These are phyloP conservation scores for Excoecaria agallocha DNA, from an alignment of 345 rosid species.

Conservation along the genomic window DNA sequence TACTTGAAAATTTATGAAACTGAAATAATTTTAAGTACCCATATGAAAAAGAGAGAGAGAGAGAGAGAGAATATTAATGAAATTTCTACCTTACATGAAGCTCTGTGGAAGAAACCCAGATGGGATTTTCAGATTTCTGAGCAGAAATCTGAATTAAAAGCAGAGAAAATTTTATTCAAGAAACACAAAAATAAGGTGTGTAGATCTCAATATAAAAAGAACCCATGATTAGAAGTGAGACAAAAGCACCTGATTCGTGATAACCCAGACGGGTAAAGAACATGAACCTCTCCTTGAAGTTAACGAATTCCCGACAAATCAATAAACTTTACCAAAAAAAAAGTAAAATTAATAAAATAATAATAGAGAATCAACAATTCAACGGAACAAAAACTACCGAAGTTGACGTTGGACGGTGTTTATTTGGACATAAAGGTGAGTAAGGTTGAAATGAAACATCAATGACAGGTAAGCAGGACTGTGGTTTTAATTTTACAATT, in stretches of 20 bases:
- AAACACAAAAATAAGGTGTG: neutral
- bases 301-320: conserved; percentile 13
- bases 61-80: neutral
- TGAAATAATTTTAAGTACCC: neutral
- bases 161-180: neutral
- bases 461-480: neutral
- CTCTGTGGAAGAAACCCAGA: neutral
- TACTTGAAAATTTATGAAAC: neutral
- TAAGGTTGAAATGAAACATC: neutral
- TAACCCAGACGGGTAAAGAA: conserved; percentile 22
- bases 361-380: neutral
- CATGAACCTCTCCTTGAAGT: conserved; percentile 13
- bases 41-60: neutral
- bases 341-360: neutral
- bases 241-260: conserved; percentile 17
- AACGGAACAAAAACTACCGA: neutral
- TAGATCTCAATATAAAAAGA: conserved; percentile 8
- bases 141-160: neutral
- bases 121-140: conserved; percentile 1
- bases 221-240: neutral
- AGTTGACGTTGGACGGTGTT: neutral
- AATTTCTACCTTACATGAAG: conserved; percentile 9
- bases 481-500: too few species aligned
- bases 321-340: neutral
- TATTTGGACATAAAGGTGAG: neutral